phyloP scores from a whole-genome alignment of 306 rosid genomes.

The Lathyrus oleraceus region DNA sequence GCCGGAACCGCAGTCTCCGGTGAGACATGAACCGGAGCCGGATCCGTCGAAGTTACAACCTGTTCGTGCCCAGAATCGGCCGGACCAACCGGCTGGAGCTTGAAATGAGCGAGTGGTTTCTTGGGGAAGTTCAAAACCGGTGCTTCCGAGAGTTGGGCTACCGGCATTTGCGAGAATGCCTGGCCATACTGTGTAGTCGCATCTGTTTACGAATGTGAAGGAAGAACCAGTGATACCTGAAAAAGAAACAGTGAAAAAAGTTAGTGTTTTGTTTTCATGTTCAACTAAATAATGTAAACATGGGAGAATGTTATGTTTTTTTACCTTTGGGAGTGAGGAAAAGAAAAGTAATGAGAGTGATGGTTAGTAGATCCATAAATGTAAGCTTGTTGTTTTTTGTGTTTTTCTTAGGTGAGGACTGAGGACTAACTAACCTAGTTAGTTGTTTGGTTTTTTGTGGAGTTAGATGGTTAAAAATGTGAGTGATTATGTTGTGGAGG shows the following conservation, averaged over 20 bases:
- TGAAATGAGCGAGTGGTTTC: slow-evolving; percentile 65
- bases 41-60: slow-evolving; percentile 79
- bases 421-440: neutral
- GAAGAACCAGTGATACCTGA: slow-evolving; percentile 60
- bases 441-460: neutral
- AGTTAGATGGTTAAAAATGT: neutral
- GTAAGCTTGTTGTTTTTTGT: neutral
- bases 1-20: slow-evolving; percentile 94
- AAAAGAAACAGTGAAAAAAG: neutral
- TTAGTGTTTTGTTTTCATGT: neutral
- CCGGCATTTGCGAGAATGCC: slow-evolving; percentile 90
- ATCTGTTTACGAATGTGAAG: slow-evolving; percentile 76
- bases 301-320: neutral
- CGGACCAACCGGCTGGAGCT: slow-evolving; percentile 98
- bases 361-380: slow-evolving; percentile 41
- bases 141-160: slow-evolving; percentile 63
- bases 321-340: slow-evolving; percentile 49
- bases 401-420: neutral
- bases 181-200: slow-evolving; percentile 89
- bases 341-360: slow-evolving; percentile 39
- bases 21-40: slow-evolving; percentile 69
- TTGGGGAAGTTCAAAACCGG: slow-evolving; percentile 88
- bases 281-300: neutral
- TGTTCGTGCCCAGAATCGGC: slow-evolving; percentile 92
- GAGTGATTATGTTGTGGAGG: neutral